These are phyloP conservation scores for Penicillium thymicola DNA, from an alignment of 2,329 filamentous ascomycete genomes.

Conservation along the genomic window DNA sequence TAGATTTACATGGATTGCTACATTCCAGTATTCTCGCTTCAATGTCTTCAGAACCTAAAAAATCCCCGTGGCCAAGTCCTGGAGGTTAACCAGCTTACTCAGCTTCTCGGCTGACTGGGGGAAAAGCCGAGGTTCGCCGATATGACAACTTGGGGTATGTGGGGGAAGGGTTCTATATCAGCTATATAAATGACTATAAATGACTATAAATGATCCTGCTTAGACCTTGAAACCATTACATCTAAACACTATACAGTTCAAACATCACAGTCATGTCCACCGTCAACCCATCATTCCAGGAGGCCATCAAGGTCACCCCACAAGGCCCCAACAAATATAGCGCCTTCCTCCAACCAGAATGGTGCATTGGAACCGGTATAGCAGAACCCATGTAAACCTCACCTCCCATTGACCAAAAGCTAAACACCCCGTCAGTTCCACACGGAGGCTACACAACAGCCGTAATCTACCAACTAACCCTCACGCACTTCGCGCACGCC, in stretches of 20 bases:
- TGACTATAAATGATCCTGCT: not conserved
- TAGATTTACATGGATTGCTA: not conserved
- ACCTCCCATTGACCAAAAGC: not conserved
- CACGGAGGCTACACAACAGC: conserved; percentile 69
- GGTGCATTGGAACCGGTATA: conserved; percentile 63
- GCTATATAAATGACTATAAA: too few species aligned
- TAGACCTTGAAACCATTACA: not conserved
- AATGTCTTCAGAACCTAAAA: not conserved
- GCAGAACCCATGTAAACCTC: conserved; percentile 10
- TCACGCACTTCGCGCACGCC: conserved; percentile 59
- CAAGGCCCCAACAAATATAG: conserved; percentile 56
- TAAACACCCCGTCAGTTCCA: conserved; percentile 52
- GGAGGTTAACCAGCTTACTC: not conserved
- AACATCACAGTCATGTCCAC: conserved; percentile 9
- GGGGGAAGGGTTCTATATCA: not conserved
- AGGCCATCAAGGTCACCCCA: conserved; percentile 38
- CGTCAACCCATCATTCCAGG: conserved; percentile 33
- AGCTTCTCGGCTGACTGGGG: not conserved
- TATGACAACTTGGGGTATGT: not conserved
- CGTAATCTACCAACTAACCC: conserved; percentile 58
- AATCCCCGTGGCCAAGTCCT: not conserved
- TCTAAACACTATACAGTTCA: not conserved
- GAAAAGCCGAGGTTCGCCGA: conserved; percentile 8
- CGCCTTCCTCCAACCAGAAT: conserved; percentile 55
- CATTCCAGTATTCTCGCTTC: not conserved